These are phyloP conservation scores for Dichotomocladium elegans DNA, from an alignment of 371 early-diverging fungal species.

Conservation along the genomic window DNA sequence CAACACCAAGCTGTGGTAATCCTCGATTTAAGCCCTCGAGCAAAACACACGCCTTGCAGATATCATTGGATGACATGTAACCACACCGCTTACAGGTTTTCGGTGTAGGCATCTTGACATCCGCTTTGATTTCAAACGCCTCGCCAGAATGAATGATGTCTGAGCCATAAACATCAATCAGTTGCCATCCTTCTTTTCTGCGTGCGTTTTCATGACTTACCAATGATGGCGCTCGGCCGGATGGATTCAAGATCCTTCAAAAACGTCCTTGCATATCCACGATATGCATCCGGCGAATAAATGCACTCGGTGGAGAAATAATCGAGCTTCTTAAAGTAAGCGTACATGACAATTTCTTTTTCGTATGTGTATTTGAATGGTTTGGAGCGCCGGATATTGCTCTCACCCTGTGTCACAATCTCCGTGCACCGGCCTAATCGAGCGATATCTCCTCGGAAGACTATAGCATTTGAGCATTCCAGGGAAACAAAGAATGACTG, in stretches of 20 bases:
- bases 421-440: conserved; percentile 94
- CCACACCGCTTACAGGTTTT: conserved; percentile 87
- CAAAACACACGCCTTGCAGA: conserved; percentile 94
- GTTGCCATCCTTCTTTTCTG: not conserved
- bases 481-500: not conserved
- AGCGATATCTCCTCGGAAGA: conserved; percentile 96
- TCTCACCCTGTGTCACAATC: conserved; percentile 80
- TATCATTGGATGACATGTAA: conserved; percentile 86
- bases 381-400: conserved; percentile 86
- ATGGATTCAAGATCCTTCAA: conserved; percentile 97
- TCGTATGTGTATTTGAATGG: conserved; percentile 99
- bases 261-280: conserved; percentile 96
- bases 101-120: conserved; percentile 66
- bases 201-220: conserved; percentile 27
- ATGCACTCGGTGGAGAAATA: conserved; percentile 99
- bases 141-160: conserved; percentile 96
- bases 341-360: conserved; percentile 99
- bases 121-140: conserved; percentile 71
- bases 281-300: conserved; percentile 98
- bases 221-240: conserved; percentile 88
- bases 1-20: conserved; percentile 65
- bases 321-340: conserved; percentile 97
- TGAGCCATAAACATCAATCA: conserved; percentile 5
- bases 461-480: conserved; percentile 30
- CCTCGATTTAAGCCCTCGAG: conserved; percentile 93